Base-by-base conservation (phyloP, 441 rosid species). In the Erodium texanum region DNA sequence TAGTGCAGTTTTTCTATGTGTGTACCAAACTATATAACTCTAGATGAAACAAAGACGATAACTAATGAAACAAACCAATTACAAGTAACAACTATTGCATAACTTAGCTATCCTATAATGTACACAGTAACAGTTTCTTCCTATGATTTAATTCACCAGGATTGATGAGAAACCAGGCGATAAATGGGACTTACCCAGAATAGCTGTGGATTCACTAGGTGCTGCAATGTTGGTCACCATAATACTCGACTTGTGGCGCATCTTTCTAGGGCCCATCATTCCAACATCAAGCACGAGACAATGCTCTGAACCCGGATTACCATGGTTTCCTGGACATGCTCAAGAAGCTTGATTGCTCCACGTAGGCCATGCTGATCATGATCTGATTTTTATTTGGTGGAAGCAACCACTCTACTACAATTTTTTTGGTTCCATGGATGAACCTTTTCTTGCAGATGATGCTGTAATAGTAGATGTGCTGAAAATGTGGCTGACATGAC, bases 141-240 rank as follows among this genome's bases (percentile, higher is more conserved):
- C 43, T 1, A 27, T 64, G 43, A 3, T 48, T 10, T 64, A 50
- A 4, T 27, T 1, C 65, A 41, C 22, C 86, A 94, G 99, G 86
- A 87, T 94, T 59, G 97, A 87, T 58, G 98, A 94, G 91, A 87
- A 89, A 82, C 83, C 90, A n/a, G 87, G 89, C 24, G 86, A 81
- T 43, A 73, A 72, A 15, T 92, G 99, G 96, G 94, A 88, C 80
- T 76, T 94, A 24, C 81, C 89, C 0, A 86, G 96, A 68, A 96
- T 94, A 65, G 93, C 94, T 65, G 82, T 94, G 16, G 99, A 94
- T 82, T 89, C 99, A 24, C 79, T 94, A n/a, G 99, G 99, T 15
- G 97, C 99, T 63, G 97, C 97, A 48, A 94, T 94, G 99, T 75
- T 94, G 74, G 98, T 94, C 66, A 94, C 97, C 0, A 94, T 94